A percentile compares a stretch with the other conserved stretches of the same genome.
Conservation (phyloP, 1,284 basidiomycete genomes). For the Moniliophthora roreri region DNA sequence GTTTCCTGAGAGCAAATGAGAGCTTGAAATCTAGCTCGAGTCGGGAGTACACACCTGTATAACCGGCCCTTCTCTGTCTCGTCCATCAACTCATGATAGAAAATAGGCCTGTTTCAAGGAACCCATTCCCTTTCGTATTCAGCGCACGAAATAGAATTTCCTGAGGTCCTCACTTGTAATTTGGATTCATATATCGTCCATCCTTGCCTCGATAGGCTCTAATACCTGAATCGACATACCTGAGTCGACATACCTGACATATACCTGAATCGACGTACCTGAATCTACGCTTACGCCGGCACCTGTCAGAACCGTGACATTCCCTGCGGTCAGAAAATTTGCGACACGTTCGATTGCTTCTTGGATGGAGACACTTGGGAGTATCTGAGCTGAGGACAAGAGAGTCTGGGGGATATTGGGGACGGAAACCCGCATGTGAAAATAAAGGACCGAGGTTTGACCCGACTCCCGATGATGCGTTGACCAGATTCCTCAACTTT, state of each 20-base stretch:
- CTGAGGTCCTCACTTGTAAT: constrained; percentile 72
- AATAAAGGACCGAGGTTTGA: neutral
- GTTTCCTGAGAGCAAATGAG: constrained; percentile 46
- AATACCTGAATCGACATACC: constrained; percentile 87
- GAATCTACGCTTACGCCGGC: constrained; percentile 93
- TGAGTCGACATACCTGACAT: too few relatives aligned
- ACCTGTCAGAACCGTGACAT: constrained; percentile 78
- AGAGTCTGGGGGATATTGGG: constrained; percentile 71
- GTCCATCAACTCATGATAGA: constrained; percentile 84
- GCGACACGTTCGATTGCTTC: constrained; percentile 67
- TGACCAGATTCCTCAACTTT: neutral
- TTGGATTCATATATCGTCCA: constrained; percentile 87
- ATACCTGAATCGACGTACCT: too few relatives aligned
- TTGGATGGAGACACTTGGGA: constrained; percentile 43
- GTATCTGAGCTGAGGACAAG: constrained; percentile 37
- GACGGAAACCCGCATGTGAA: constrained; percentile 78
- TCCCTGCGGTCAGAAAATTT: constrained; percentile 66
- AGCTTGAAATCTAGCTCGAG: constrained; percentile 1
- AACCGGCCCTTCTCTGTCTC: constrained; percentile 60
- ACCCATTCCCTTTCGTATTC: constrained; percentile 6
- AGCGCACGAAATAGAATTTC: neutral
- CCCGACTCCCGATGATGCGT: neutral
- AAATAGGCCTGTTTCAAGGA: constrained; percentile 49
- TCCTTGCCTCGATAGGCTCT: constrained; percentile 84
- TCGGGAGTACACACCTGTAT: constrained; percentile 51